phyloP scores from a whole-genome alignment of 2,329 filamentous ascomycete genomes.

The Fonsecaea erecta region DNA sequence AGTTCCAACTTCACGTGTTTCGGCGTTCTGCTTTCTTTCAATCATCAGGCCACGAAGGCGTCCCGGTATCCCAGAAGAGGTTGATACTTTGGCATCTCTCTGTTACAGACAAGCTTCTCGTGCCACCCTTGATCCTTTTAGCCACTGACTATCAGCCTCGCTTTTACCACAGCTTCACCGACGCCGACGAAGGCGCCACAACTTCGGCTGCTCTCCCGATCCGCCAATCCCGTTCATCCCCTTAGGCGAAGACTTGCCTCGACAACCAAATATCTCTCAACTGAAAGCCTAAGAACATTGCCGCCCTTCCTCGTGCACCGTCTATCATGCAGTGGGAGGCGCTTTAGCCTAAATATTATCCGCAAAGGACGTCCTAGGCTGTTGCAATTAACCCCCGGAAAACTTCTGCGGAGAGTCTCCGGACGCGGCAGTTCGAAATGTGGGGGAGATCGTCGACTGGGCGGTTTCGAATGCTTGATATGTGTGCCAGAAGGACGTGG shows the following conservation, averaged over 20 bases:
- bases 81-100: neutral
- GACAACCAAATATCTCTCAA: neutral
- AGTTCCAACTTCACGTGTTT: neutral
- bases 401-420: slow-evolving; percentile 6
- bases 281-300: slow-evolving; percentile 12
- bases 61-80: neutral
- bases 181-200: neutral
- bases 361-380: slow-evolving; percentile 1
- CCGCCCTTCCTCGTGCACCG: neutral
- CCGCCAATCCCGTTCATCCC: slow-evolving; percentile 14
- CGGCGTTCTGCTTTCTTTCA: neutral
- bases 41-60: neutral
- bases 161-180: neutral
- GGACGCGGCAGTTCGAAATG: slow-evolving; percentile 15
- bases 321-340: neutral
- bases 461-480: neutral
- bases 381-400: neutral
- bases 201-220: neutral
- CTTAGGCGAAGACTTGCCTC: neutral
- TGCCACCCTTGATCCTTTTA: neutral
- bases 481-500: slow-evolving; percentile 1
- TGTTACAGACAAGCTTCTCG: neutral
- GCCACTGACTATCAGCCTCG: neutral
- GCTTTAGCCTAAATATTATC: slow-evolving; percentile 18
- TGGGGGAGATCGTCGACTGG: slow-evolving; percentile 12